phyloP scores from a whole-genome alignment of 2,329 filamentous ascomycete species.

The Cordyceps fumosorosea region DNA sequence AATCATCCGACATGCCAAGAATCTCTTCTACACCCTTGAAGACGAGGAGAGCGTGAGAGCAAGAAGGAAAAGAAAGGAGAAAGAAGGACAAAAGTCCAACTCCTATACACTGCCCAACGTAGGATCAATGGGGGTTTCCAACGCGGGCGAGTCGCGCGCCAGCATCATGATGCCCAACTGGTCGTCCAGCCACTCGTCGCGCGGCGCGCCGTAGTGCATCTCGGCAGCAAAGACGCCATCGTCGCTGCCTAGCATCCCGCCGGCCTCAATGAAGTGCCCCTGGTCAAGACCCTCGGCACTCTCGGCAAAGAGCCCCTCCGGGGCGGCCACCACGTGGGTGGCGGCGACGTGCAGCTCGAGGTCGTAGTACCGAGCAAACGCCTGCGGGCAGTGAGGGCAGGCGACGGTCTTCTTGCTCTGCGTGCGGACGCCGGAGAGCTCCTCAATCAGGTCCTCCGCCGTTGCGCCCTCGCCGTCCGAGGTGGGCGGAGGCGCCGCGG shows the following conservation, averaged over 20 bases:
- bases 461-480: slow-evolving; percentile 9
- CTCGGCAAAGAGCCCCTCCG: slow-evolving; percentile 16
- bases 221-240: slow-evolving; percentile 26
- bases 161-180: slow-evolving; percentile 38
- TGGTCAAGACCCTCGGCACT: slow-evolving; percentile 10
- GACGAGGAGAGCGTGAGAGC: no score
- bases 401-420: slow-evolving; percentile 36
- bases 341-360: slow-evolving; percentile 39
- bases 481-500: not conserved
- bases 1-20: not conserved
- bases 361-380: slow-evolving; percentile 45
- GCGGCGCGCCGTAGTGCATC: slow-evolving; percentile 25
- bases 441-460: slow-evolving; percentile 31
- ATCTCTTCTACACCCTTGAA: no score
- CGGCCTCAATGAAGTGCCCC: slow-evolving; percentile 10
- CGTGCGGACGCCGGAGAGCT: slow-evolving; percentile 35
- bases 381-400: slow-evolving; percentile 40
- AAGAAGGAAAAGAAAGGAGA: not conserved
- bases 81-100: not conserved
- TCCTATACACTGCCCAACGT: slow-evolving; percentile 18
- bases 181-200: slow-evolving; percentile 38
- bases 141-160: slow-evolving; percentile 21
- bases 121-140: slow-evolving; percentile 27
- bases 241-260: slow-evolving; percentile 16
- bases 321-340: slow-evolving; percentile 20